Conservation (phyloP, 169 alveolate species). For the Plasmodium knowlesi region DNA sequence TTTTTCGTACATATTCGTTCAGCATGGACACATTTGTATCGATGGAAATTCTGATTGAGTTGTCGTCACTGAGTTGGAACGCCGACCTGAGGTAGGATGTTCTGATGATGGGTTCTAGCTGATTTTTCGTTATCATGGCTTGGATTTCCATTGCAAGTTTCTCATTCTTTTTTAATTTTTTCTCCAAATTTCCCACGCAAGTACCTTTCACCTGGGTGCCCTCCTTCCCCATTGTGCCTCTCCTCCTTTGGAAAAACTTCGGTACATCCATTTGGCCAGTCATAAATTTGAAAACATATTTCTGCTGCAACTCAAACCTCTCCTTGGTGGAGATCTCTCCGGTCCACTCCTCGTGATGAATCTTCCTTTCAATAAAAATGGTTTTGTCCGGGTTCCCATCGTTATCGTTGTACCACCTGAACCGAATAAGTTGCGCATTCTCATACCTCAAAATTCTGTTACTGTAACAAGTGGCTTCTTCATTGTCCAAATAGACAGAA, state of each 20-base stretch:
- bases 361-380: slow-evolving; percentile 81
- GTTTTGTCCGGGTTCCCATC: slow-evolving; percentile 78
- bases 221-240: not conserved
- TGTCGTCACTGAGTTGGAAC: slow-evolving; percentile 80
- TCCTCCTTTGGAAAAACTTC: slow-evolving; percentile 22
- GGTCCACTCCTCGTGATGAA: slow-evolving; percentile 89
- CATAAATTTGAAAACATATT: slow-evolving; percentile 77
- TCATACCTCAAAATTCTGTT: slow-evolving; percentile 84
- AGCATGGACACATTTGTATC: slow-evolving; percentile 87
- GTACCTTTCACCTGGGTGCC: not conserved
- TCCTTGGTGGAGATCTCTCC: slow-evolving; percentile 86
- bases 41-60: slow-evolving; percentile 82
- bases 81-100: slow-evolving; percentile 87
- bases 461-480: slow-evolving; percentile 78
- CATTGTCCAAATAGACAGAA: slow-evolving; percentile 83
- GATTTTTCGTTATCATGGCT: slow-evolving; percentile 65
- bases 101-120: slow-evolving; percentile 84
- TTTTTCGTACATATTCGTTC: slow-evolving; percentile 63
- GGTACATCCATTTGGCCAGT: slow-evolving; percentile 69
- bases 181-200: not conserved
- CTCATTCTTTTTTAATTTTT: slow-evolving; percentile 55
- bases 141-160: slow-evolving; percentile 80
- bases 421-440: slow-evolving; percentile 84
- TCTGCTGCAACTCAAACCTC: slow-evolving; percentile 81
- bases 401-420: slow-evolving; percentile 86